These are phyloP conservation scores for Pythium oligandrum DNA, from an alignment of 352 stramenopile genomes.

Conservation along the genomic window DNA sequence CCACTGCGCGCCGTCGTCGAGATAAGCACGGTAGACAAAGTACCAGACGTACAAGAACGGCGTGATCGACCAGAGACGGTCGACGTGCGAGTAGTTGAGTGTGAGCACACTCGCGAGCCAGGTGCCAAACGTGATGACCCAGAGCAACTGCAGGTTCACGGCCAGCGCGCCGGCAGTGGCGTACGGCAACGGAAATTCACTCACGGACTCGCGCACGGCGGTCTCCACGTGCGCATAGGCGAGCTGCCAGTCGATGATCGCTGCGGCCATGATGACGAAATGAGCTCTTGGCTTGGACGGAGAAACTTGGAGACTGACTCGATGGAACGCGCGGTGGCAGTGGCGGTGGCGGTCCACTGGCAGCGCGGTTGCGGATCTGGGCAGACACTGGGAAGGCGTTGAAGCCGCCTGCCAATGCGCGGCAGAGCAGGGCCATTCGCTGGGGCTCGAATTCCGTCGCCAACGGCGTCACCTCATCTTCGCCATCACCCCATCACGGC, in stretches of 20 bases:
- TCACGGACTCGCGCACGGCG: constrained; percentile 27
- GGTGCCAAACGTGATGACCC: constrained; percentile 36
- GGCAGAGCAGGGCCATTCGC: too few species aligned
- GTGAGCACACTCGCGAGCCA: constrained; percentile 67
- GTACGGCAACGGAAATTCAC: constrained; percentile 34
- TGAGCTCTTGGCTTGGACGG: too few species aligned
- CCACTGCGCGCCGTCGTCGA: constrained; percentile 51
- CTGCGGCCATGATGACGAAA: neutral
- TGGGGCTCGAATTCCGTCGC: too few species aligned
- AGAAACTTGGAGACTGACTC: too few species aligned
- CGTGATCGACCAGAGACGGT: constrained; percentile 91
- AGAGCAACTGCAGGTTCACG: constrained; percentile 38
- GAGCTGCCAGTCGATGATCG: constrained; percentile 26
- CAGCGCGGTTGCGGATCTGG: too few species aligned
- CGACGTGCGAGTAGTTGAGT: constrained; percentile 89
- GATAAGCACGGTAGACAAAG: constrained; percentile 50
- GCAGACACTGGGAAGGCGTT: too few species aligned
- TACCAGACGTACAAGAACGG: constrained; percentile 86
- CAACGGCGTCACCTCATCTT: too few species aligned
- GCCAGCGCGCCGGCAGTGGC: constrained; percentile 29
- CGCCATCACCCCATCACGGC: too few species aligned
- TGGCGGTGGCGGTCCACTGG: too few species aligned
- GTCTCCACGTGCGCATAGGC: constrained; percentile 27
- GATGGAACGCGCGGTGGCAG: too few species aligned
- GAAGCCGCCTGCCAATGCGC: too few species aligned